These are phyloP conservation scores for Astrocystis sublimbata DNA, from an alignment of 495 filamentous ascomycete species.

Conservation along the genomic window DNA sequence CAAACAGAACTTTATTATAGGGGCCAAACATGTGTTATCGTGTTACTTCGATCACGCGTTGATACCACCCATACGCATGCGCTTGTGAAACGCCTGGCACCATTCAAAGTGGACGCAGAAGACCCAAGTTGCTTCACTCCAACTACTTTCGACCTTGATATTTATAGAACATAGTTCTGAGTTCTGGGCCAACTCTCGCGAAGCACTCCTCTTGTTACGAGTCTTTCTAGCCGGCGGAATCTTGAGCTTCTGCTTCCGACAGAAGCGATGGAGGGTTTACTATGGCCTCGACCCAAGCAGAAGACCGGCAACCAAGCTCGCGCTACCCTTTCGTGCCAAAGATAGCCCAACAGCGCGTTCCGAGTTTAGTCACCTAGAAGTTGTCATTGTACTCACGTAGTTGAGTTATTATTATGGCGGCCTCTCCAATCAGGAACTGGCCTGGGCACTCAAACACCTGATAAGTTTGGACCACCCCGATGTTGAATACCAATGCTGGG, in stretches of 20 bases:
- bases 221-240: conserved; percentile 62
- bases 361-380: conserved; percentile 77
- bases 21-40: too few species aligned
- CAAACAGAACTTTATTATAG: too few species aligned
- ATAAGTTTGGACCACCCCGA: conserved; percentile 55
- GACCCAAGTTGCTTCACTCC: too few species aligned
- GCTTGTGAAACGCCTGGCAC: too few species aligned
- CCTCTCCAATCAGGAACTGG: conserved; percentile 55
- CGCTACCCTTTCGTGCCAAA: conserved; percentile 71
- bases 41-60: too few species aligned
- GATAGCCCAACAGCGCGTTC: conserved; percentile 62
- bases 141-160: too few species aligned
- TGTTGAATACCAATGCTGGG: conserved; percentile 58
- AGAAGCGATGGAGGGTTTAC: conserved; percentile 68
- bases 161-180: too few species aligned
- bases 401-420: conserved; percentile 71
- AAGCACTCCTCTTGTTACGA: conserved; percentile 56
- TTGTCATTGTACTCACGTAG: conserved; percentile 64
- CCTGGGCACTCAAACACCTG: conserved; percentile 49
- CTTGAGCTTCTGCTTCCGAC: conserved; percentile 52
- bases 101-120: too few species aligned
- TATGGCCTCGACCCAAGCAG: conserved; percentile 59
- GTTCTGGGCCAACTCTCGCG: conserved; percentile 38
- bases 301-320: conserved; percentile 49
- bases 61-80: too few species aligned